These are phyloP conservation scores for Thelonectria rubi DNA, from an alignment of 2,329 filamentous ascomycete genomes.

Conservation along the genomic window DNA sequence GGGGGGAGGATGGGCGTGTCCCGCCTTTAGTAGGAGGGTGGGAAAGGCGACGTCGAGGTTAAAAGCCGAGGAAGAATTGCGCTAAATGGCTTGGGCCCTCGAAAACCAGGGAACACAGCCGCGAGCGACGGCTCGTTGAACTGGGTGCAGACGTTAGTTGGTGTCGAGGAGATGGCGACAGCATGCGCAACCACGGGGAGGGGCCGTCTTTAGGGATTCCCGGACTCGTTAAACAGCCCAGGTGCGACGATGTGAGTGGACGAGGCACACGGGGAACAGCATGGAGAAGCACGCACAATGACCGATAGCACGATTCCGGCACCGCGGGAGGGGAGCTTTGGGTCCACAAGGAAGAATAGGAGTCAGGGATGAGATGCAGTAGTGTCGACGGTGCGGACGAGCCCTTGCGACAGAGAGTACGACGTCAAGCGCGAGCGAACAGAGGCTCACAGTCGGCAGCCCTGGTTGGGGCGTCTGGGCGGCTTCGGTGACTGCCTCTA, in stretches of 20 bases:
- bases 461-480: too few relatives aligned
- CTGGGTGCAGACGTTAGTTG: slow-evolving; percentile 6
- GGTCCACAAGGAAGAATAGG: slow-evolving; percentile 28
- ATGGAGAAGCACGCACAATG: slow-evolving; percentile 9
- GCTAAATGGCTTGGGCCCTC: slow-evolving; percentile 19
- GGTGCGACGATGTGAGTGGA: slow-evolving; percentile 11
- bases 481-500: slow-evolving; percentile 8
- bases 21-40: slow-evolving; percentile 29
- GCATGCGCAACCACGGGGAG: slow-evolving; percentile 6
- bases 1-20: slow-evolving; percentile 22
- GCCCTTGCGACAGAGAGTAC: neutral
- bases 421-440: too few relatives aligned
- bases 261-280: neutral
- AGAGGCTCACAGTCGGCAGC: too few relatives aligned
- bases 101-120: slow-evolving; percentile 1
- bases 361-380: slow-evolving; percentile 38
- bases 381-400: slow-evolving; percentile 14
- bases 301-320: slow-evolving; percentile 25
- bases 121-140: slow-evolving; percentile 3
- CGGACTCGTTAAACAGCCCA: slow-evolving; percentile 11
- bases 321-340: slow-evolving; percentile 13
- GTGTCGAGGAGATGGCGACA: slow-evolving; percentile 13
- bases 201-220: neutral
- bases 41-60: slow-evolving; percentile 21
- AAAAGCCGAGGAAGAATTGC: slow-evolving; percentile 12